Percentiles rank a stretch among this genome's conserved stretches.
phyloP scores from a whole-genome alignment of 495 filamentous ascomycete genomes.

The Letharia lupina region DNA sequence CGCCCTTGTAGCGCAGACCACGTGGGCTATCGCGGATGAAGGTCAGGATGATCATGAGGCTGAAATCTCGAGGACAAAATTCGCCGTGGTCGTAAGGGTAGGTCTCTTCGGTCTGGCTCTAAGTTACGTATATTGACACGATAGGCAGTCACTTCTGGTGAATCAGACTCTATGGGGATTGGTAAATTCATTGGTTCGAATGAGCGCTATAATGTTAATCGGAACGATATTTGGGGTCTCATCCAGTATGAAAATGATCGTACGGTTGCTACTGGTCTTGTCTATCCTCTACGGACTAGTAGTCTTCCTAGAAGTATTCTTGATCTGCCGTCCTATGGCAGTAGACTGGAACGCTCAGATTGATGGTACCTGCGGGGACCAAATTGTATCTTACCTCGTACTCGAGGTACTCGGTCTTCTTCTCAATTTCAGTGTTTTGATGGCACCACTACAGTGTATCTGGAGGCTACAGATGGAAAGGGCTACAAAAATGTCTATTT shows the following conservation, averaged over 20 bases:
- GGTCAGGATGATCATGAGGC: background rate
- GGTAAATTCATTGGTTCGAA: conserved; percentile 24
- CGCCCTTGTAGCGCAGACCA: background rate
- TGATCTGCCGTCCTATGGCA: conserved; percentile 26
- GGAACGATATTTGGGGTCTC: background rate
- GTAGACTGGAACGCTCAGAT: conserved; percentile 22
- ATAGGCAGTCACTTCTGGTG: conserved; percentile 23
- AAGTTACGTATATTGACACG: background rate
- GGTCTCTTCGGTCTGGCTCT: background rate
- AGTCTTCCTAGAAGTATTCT: conserved; percentile 14
- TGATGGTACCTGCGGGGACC: conserved; percentile 23
- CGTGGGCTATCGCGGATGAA: background rate
- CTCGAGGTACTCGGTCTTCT: conserved; percentile 24
- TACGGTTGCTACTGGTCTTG: conserved; percentile 1
- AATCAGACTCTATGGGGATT: conserved; percentile 27
- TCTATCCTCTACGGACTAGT: conserved; percentile 20
- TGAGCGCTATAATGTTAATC: conserved; percentile 10
- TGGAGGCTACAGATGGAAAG: background rate
- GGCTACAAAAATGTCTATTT: background rate
- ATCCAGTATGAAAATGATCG: no score
- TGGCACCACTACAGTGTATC: conserved; percentile 8
- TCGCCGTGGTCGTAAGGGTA: conserved; percentile 13
- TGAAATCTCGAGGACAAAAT: background rate
- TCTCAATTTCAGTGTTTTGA: conserved; percentile 22
- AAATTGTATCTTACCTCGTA: conserved; percentile 23